Evolutionary conservation across 2,329 filamentous ascomycete species (phyloP), one percentile per base, ranked within the genome.

Genomic region (Rasamsonia emersonii): DNA sequence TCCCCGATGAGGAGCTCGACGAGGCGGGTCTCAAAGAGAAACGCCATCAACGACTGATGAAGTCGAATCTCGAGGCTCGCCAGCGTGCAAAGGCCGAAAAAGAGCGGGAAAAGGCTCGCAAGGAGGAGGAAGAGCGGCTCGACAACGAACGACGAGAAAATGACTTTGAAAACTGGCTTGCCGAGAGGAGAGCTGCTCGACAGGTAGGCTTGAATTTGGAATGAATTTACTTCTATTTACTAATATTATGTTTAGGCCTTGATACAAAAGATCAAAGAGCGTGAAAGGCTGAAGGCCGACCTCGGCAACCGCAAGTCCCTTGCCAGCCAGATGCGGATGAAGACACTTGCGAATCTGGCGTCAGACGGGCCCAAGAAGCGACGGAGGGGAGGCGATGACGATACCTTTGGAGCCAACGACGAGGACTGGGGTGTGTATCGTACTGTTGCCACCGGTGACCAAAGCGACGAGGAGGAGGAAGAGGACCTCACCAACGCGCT

Each of bases 351-450:
- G 38, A 95, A 94, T 51, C 78, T 98, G 2, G 91, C 91, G 3
- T 88, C 89, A 0, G 91, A 98, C 57, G 79, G 76, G 4, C 86
- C 89, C 5, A 69, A 69, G 42, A 86, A 88, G 56, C 93, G 94
- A 59, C 76, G 89, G 9, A 78, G 88, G 11, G 86, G 86, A 5
- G 84, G 81, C 3, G 89, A 96, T 53, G 91, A 98, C 49, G 91
- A 98, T 54, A 86, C 85, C 38, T 98, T 98, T 53, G 91, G 91
- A 35, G 88, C 88, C 30, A 89, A 98, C 56, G 91, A 98, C 51
- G 88, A 93, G 36, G 91, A 98, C 58, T 98, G 91, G 91, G 86
- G 86, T 36, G 86, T 98, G 9, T 98, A 98, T 60, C 80, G 91
- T 32, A 85, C 85, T 24, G 93, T 96, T 36, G 84, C 86, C 2